Evolutionary conservation across 208 protist genomes (phyloP), one percentile per base, ranked within the genome.

Genomic region (Crithidia mellificae): DNA sequence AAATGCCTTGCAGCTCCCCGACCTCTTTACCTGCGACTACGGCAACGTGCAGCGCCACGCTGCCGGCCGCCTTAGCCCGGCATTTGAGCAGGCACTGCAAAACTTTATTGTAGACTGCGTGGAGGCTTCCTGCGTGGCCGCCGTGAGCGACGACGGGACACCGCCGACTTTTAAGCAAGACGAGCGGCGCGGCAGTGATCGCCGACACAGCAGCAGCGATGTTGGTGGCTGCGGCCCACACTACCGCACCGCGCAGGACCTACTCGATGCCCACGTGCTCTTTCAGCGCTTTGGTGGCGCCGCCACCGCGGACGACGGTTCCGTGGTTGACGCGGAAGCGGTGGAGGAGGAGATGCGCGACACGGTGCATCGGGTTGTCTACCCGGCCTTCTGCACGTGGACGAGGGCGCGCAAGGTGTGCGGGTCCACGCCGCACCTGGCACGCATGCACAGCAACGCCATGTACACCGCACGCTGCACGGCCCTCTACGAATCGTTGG

Each of bases 381-480:
- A 90, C 51, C 83, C 84, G 3, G 79, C 88, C 22, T 87, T 80
- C 50, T 66, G 27, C 14, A 57, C 65, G 6, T 69, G 78, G 52
- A 57, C 77, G 19, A 53, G 32, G 19, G 58, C 71, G 12, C 62
- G 68, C 19, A 49, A 61, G 17, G 29, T 66, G 19, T 86, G 81
- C 46, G 85, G 85, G 15, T 84, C 83, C 9, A 56, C 67, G 9
- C 81, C 81, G 38, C 77, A 85, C 44, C 34, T 91, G 2, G 34
- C 62, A 12, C 72, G 88, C 4, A 50, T 86, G 24, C 81, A 86
- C 46, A 68, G 81, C 44, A 94, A 94, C 52, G 80, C 88, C 19
- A 73, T 94, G 43, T 90, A 87, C 34, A 36, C 64, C 4, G 73
- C 69, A 12, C 56, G 74, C 29, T 83, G 68, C 72, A 52, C 51